Conservation (phyloP, 1,139 yeast species). For the Saccharomyces hybrid region DNA sequence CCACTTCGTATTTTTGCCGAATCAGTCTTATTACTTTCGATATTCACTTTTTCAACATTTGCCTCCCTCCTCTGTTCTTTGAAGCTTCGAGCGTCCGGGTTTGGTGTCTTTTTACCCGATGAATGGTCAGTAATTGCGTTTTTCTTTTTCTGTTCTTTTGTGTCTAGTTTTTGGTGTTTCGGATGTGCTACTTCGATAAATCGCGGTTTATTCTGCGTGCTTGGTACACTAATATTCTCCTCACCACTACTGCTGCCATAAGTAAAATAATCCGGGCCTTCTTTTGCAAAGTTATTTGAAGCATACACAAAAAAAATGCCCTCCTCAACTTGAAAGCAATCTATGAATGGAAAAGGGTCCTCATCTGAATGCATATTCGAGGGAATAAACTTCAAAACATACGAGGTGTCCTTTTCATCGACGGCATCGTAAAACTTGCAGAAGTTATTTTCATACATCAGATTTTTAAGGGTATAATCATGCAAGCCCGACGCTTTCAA, state of each 20-base stretch:
- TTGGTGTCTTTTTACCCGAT: not conserved
- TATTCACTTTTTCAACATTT: not conserved
- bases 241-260: constrained; percentile 3
- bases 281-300: constrained; percentile 8
- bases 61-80: not conserved
- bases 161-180: not conserved
- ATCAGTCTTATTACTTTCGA: not conserved
- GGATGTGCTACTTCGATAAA: not conserved
- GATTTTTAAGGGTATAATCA: constrained; percentile 7
- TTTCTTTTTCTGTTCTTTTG: not conserved
- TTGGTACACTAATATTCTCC: too few relatives aligned
- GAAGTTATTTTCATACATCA: constrained; percentile 6
- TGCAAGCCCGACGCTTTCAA: not conserved
- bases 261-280: constrained; percentile 16
- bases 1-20: not conserved
- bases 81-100: not conserved
- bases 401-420: constrained; percentile 5
- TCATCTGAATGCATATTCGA: not conserved
- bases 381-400: constrained; percentile 6
- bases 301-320: constrained; percentile 9
- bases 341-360: constrained; percentile 1
- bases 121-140: not conserved
- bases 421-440: constrained; percentile 8
- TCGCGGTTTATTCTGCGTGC: not conserved
- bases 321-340: constrained; percentile 1